Evolutionary conservation across 495 filamentous ascomycete genomes (phyloP), one percentile per base, ranked within the genome.

Genomic region (Annulohypoxylon nitens): DNA sequence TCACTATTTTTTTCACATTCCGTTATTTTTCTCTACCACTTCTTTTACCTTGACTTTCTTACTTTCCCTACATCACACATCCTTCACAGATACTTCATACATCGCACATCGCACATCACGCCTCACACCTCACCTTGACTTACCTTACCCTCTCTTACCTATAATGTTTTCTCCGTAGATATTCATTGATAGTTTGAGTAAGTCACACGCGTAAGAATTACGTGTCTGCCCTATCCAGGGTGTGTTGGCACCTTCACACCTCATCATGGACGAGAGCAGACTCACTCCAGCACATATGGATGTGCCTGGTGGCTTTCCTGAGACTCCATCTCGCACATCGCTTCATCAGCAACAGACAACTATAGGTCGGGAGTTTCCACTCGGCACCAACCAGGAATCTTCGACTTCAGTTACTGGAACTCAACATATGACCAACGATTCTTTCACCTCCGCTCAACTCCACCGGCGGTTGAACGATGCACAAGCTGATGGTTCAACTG

Each of bases 301-400:
- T 58, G 26, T 75, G 16, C 73, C 73, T 53, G 73, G 73, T 54
- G 73, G 73, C 2, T 75, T 65, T n/a, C 73, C 73, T 1, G 61
- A 69, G 48, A 75, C 73, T 16, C 73, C 73, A n/a, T 61, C 63
- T 26, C 64, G 67, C 3, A 47, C 47, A 11, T 57, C 58, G 12
- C 6, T 62, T 47, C 43, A 53, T 3, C 14, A 57, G 12, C 14
- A 57, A 16, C 39, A 30, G 14, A 34, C 43, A 2, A 36, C 62
- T 10, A 37, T 45, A 10, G 51, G 26, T 37, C 64, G 64, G 45
- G 73, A 69, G 50, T 69, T 72, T 33, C 60, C 73, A 6, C 58
- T 66, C 23, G 23, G 41, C 18, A 33, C 16, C 30, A 57, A 73
- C 8, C 58, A 11, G 12, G 47, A 37, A 47, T 57, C 11, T n/a